Conservation (phyloP, 176 grass and related monocot species). For the Hordeum vulgare region DNA sequence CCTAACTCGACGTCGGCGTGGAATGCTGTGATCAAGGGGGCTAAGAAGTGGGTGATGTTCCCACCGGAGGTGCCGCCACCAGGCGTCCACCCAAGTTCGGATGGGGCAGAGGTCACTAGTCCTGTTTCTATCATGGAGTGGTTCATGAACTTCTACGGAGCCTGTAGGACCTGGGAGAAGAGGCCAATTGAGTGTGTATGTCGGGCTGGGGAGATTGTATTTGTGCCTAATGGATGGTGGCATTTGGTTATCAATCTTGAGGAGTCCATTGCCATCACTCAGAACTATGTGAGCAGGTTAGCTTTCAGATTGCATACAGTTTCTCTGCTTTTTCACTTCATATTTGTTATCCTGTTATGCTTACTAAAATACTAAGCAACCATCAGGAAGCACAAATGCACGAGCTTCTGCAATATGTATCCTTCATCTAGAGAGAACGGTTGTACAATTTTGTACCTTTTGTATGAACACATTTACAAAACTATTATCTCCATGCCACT, state of each 20-base stretch:
- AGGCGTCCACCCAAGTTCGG: conserved; percentile 62
- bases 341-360: neutral
- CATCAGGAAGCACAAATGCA: neutral
- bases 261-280: conserved; percentile 88
- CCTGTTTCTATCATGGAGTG: conserved; percentile 98
- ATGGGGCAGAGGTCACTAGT: conserved; percentile 86
- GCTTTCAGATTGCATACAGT: neutral
- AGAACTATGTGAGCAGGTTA: conserved; percentile 93
- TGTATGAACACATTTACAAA: neutral
- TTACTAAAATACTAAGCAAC: conserved; percentile 1
- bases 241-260: conserved; percentile 98
- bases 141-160: conserved; percentile 96
- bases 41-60: conserved; percentile 94
- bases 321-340: neutral
- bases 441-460: neutral
- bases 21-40: conserved; percentile 84
- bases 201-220: conserved; percentile 63
- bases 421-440: neutral
- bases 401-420: neutral
- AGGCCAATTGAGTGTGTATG: conserved; percentile 78
- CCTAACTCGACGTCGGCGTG: conserved; percentile 90
- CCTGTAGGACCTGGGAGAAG: conserved; percentile 71
- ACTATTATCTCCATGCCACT: neutral
- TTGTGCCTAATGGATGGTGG: conserved; percentile 98
- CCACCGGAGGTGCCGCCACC: conserved; percentile 74